These are phyloP conservation scores for Eimeria zaria DNA, from an alignment of 169 alveolate genomes.

Conservation along the genomic window DNA sequence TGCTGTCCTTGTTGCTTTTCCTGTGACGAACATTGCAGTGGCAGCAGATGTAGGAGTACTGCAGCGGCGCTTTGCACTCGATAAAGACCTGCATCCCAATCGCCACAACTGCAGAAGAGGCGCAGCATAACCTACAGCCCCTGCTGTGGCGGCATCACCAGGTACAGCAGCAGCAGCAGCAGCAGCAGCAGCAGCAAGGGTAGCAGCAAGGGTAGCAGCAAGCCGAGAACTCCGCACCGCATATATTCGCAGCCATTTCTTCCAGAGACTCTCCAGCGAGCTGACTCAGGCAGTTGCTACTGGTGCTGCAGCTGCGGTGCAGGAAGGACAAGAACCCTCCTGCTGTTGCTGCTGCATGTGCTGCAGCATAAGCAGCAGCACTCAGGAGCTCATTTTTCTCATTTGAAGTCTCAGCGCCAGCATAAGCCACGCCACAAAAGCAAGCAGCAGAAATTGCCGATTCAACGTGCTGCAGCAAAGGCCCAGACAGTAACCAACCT, in stretches of 20 bases:
- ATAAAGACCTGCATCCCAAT: slow-evolving; percentile 6
- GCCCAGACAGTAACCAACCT: slow-evolving; percentile 59
- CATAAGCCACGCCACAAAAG: slow-evolving; percentile 9
- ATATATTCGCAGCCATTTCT: slow-evolving; percentile 21
- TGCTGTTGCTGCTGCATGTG: slow-evolving; percentile 35
- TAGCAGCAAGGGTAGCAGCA: neutral
- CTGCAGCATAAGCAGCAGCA: slow-evolving; percentile 57
- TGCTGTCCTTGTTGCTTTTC: neutral
- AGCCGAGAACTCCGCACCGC: neutral
- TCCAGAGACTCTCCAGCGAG: slow-evolving; percentile 39
- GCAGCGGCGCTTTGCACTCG: slow-evolving; percentile 42
- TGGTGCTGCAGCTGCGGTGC: slow-evolving; percentile 36
- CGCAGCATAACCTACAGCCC: neutral
- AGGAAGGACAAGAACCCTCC: slow-evolving; percentile 39
- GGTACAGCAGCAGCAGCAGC: no score
- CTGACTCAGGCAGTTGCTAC: slow-evolving; percentile 45
- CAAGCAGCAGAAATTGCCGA: slow-evolving; percentile 55
- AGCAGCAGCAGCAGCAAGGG: neutral
- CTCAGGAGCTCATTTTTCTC: slow-evolving; percentile 20
- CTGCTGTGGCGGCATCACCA: slow-evolving; percentile 11
- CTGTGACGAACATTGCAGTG: slow-evolving; percentile 12
- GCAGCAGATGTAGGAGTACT: slow-evolving; percentile 31
- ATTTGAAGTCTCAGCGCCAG: slow-evolving; percentile 12
- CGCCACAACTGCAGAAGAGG: neutral
- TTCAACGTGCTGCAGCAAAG: slow-evolving; percentile 59